Conservation (phyloP, 768 basidiomycete genomes). For the Psilocybe sp. region DNA sequence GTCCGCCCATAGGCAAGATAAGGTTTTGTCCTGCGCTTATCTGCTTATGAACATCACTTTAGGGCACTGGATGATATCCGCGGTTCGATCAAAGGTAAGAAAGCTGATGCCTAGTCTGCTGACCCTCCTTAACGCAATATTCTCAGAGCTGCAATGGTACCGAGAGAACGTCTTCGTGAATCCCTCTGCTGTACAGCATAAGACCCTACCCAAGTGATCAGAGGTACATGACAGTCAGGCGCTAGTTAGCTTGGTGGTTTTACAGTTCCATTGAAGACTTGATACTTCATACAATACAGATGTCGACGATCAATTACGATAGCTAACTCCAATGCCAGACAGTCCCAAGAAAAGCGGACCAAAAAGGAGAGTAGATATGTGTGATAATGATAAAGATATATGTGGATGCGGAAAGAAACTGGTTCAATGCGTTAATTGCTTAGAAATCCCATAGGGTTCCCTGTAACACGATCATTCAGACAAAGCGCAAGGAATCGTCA, state of each 20-base stretch:
- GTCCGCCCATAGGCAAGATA: constrained; percentile 55
- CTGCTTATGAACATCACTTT: neutral
- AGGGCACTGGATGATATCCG: constrained; percentile 85
- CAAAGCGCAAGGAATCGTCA: neutral
- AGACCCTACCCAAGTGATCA: constrained; percentile 1
- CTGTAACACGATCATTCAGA: constrained; percentile 19
- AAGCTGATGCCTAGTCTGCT: neutral
- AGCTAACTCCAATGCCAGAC: too few relatives aligned
- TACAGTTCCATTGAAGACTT: too few relatives aligned
- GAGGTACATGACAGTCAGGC: too few relatives aligned
- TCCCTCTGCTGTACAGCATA: neutral
- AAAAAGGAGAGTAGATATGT: too few relatives aligned
- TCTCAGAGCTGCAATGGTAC: constrained; percentile 76
- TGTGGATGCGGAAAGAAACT: neutral
- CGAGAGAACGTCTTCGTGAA: constrained; percentile 65
- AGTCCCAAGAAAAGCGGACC: too few relatives aligned
- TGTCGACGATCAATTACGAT: too few relatives aligned
- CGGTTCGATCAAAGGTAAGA: constrained; percentile 66
- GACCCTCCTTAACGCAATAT: neutral
- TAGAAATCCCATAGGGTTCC: constrained; percentile 76
- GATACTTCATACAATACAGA: too few relatives aligned
- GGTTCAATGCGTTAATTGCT: constrained; percentile 7
- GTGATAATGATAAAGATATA: constrained; percentile 2
- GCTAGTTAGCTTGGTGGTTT: too few relatives aligned
- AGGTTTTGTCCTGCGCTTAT: neutral